Conservation (phyloP, 306 rosid genomes). For the Cajanus cajan region DNA sequence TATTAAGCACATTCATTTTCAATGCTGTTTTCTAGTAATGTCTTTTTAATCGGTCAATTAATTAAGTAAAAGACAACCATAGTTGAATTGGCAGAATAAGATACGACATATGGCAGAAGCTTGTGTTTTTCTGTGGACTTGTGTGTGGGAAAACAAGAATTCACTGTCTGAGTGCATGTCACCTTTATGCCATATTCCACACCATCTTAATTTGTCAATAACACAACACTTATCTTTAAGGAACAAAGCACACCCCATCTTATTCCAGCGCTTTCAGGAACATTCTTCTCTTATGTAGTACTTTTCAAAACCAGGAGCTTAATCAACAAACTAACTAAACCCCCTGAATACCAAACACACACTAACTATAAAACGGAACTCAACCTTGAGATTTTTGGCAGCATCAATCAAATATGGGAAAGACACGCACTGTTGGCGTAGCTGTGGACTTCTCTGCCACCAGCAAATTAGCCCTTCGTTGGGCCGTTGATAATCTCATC, state of each 20-base stretch:
- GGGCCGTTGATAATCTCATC: slow-evolving; percentile 64
- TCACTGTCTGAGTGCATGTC: not conserved
- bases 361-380: not conserved
- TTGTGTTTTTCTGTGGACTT: not conserved
- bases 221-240: not conserved
- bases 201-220: not conserved
- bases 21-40: not conserved
- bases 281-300: not conserved
- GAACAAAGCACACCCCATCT: slow-evolving; percentile 23
- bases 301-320: not conserved
- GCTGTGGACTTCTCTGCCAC: slow-evolving; percentile 76
- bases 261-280: slow-evolving; percentile 24
- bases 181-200: slow-evolving; percentile 34
- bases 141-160: not conserved
- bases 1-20: not conserved
- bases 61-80: not conserved
- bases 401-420: slow-evolving; percentile 31
- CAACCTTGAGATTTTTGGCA: not conserved
- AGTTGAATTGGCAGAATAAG: slow-evolving; percentile 1
- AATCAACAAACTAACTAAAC: not conserved
- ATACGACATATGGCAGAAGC: not conserved
- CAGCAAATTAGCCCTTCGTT: slow-evolving; percentile 71
- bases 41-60: not conserved
- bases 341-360: not conserved
- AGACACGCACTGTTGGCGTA: slow-evolving; percentile 53